Percentiles rank a stretch among this genome's conserved stretches.
Conservation (phyloP, 2,329 filamentous ascomycete species). For the Fusarium irregulare region DNA sequence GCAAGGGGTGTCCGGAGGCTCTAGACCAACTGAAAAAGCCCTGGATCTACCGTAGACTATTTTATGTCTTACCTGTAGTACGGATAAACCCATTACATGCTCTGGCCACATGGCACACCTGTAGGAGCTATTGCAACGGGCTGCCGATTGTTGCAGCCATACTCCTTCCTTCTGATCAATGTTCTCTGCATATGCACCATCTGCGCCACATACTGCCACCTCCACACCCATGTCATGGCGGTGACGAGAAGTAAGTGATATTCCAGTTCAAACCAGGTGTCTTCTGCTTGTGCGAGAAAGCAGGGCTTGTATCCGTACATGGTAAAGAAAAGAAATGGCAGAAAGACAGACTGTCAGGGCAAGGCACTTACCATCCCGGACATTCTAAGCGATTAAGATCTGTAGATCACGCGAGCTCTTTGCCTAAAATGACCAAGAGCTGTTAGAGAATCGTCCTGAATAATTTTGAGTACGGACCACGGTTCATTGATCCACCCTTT, state of each 20-base stretch:
- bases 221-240: background rate
- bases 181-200: background rate
- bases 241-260: background rate
- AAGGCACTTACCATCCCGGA: background rate
- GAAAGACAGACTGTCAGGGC: background rate
- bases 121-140: background rate
- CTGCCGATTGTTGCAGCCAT: background rate
- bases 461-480: background rate
- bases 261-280: background rate
- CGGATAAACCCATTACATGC: background rate
- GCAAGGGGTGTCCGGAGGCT: constrained; percentile 7
- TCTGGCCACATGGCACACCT: constrained; percentile 5
- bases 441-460: background rate
- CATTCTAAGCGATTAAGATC: constrained; percentile 14
- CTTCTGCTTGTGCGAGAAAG: background rate
- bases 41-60: constrained; percentile 14
- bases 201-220: background rate
- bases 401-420: constrained; percentile 18
- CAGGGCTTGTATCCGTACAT: background rate
- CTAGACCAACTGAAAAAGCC: constrained; percentile 1
- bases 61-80: constrained; percentile 1
- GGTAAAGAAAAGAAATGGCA: background rate
- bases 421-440: constrained; percentile 5
- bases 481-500: background rate
- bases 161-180: background rate